Base-by-base conservation (phyloP, 1,284 basidiomycete species). In the Acaromyces ingoldii region DNA sequence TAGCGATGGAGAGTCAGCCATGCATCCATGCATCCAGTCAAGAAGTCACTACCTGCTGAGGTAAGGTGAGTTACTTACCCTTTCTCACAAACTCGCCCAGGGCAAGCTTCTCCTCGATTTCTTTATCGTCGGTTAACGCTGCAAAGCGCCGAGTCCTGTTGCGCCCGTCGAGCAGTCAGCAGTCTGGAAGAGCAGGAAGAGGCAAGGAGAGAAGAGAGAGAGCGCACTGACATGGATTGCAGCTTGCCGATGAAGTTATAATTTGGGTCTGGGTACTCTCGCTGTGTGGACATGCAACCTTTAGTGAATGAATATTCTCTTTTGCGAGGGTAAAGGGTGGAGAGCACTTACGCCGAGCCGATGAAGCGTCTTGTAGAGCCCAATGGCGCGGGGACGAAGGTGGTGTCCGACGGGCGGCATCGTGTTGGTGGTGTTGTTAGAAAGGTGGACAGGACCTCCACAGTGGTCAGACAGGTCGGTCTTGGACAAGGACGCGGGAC, bases 201-300 rank as follows among this genome's bases (percentile, higher is more conserved):
- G n/a, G n/a, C n/a, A n/a, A n/a, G n/a, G n/a, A n/a, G n/a, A n/a
- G n/a, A n/a, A n/a, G n/a, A n/a, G n/a, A n/a, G n/a, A n/a, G n/a
- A n/a, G n/a, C n/a, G n/a, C 9, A 58, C 56, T 49, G 63, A 72
- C 55, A 64, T 64, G 42, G 57, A 48, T 6, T 63, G 62, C 6
- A 74, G 62, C 56, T 73, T 73, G 29, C 62, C 67, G 5, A 73
- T 36, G 41, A 74, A 74, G 52, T 67, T 57, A 55, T 68, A 74
- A n/a, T 62, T 65, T 2, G 72, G 70, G 44, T 74, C 70, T 19
- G 72, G 72, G 28, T 74, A 74, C 2, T 72, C 70, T 29, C 72
- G 42, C 42, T 45, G 17, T 25, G 28, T 7, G 19, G 33, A 34
- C 33, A 34, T 34, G 33, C 33, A 34, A 34, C 28, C n/a, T n/a